Evolutionary conservation across 1,284 basidiomycete species (phyloP).

Genomic region (Ceratobasidium sp.): DNA sequence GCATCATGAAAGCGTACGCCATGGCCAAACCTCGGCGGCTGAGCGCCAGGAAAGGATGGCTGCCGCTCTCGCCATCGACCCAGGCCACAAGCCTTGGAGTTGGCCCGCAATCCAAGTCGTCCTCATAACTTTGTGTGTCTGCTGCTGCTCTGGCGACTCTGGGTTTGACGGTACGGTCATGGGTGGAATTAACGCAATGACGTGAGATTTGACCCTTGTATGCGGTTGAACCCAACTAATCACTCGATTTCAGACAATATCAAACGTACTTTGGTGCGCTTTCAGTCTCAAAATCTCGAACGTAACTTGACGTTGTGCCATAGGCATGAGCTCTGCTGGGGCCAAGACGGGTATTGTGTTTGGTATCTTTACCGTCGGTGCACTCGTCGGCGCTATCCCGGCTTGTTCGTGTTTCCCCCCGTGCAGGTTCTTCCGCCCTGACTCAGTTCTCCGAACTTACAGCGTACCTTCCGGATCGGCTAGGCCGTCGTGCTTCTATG

Average conservation of each 20-base stretch:
- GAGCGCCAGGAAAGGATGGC: slow-evolving; percentile 58
- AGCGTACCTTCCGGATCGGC: slow-evolving; percentile 60
- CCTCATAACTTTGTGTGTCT: slow-evolving; percentile 48
- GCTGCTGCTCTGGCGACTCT: slow-evolving; percentile 55
- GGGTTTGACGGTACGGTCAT: slow-evolving; percentile 65
- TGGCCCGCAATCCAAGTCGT: slow-evolving; percentile 55
- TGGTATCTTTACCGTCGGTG: slow-evolving; percentile 62
- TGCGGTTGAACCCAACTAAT: not conserved
- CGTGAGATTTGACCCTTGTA: not conserved
- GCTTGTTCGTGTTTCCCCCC: slow-evolving; percentile 52
- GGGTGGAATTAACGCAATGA: slow-evolving; percentile 58
- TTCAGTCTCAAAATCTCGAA: slow-evolving; percentile 16
- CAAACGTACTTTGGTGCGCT: slow-evolving; percentile 29
- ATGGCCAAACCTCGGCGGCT: slow-evolving; percentile 8
- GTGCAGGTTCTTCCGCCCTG: slow-evolving; percentile 2
- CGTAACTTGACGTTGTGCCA: slow-evolving; percentile 60
- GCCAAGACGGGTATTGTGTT: slow-evolving; percentile 62
- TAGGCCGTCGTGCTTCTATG: slow-evolving; percentile 63
- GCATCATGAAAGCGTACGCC: slow-evolving; percentile 14
- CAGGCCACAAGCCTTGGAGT: slow-evolving; percentile 56
- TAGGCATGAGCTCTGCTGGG: slow-evolving; percentile 57
- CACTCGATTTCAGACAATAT: slow-evolving; percentile 25
- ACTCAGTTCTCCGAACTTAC: slow-evolving; percentile 11
- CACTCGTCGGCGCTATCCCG: slow-evolving; percentile 55
- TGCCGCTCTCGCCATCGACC: slow-evolving; percentile 58